Base-by-base conservation (phyloP, 305 asterid species). In the Plantago rigida region DNA sequence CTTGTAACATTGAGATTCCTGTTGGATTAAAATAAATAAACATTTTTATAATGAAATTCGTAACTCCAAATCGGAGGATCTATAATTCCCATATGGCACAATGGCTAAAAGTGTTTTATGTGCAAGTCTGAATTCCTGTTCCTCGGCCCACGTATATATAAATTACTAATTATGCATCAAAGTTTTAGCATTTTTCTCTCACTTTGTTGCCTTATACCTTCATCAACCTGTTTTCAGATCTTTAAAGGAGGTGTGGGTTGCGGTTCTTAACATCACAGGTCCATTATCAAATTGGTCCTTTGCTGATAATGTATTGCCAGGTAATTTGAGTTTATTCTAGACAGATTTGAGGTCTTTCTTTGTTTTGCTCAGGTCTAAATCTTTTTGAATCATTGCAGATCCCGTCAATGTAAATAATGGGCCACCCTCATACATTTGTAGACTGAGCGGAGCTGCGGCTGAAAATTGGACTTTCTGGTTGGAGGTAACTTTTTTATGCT, bases 401-500 rank as follows among this genome's bases (percentile, higher is more conserved):
- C 93, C 96, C 4, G 80, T 79, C 56, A 74, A 58, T 51, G 17
- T 79, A 59, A 79, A 81, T 44, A 72, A 78, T 49, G 89, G 92
- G 31, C 96, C 95, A 47, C 94, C 88, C 24, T 89, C 89, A 26
- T 87, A 89, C 75, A 69, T 87, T 28, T 83, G 93, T 55, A 83
- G 99, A 67, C 74, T 92, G 68, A 86, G 95, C 54, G 99, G 99
- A 14, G 77, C 87, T 57, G 66, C 77, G 72, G 73, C 64, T 17
- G 89, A 92, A 69, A 89, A 81, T 51, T 92, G 99, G 99, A 87
- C 67, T 29, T 92, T 92, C 74, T 92, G 99, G 99, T 76, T 92
- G 77, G 97, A 92, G 97, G 99, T 92, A 36, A 36, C 44, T 36
- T 5, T 7, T 0, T 36, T 6, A 8, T 6, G 44, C 9, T 36